Percentiles rank a stretch among this genome's conserved stretches.
Conservation (phyloP, 768 basidiomycete species). For the Termitomyces sp. region DNA sequence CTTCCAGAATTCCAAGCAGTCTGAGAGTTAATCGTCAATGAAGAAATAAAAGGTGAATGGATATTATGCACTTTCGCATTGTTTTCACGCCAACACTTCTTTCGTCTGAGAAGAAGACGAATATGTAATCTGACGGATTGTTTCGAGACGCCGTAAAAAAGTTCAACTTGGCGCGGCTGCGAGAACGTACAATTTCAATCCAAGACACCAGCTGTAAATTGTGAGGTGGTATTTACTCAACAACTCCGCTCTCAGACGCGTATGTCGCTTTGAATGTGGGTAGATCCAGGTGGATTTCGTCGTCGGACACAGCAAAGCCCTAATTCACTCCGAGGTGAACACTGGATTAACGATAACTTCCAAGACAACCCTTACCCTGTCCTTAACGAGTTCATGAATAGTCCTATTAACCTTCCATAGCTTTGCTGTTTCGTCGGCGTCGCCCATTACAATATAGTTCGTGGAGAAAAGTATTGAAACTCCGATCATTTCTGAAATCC, state of each 20-base stretch:
- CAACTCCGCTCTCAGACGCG: slow-evolving; percentile 66
- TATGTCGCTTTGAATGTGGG: slow-evolving; percentile 72
- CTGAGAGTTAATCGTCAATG: slow-evolving; percentile 36
- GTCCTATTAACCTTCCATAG: slow-evolving; percentile 97
- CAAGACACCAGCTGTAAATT: slow-evolving; percentile 19
- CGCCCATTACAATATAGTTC: slow-evolving; percentile 47
- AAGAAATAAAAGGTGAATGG: slow-evolving; percentile 2
- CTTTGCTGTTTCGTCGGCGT: slow-evolving; percentile 77
- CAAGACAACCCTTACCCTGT: slow-evolving; percentile 65
- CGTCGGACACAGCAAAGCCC: slow-evolving; percentile 93
- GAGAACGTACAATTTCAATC: slow-evolving; percentile 12
- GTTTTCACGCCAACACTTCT: slow-evolving; percentile 94
- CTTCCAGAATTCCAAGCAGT: slow-evolving; percentile 85
- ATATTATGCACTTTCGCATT: slow-evolving; percentile 82
- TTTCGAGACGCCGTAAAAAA: slow-evolving; percentile 79
- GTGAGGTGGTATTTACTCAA: slow-evolving; percentile 66
- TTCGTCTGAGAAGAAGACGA: slow-evolving; percentile 95
- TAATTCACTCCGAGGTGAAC: slow-evolving; percentile 34
- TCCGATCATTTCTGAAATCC: slow-evolving; percentile 35
- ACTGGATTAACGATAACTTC: slow-evolving; percentile 12
- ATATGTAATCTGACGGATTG: slow-evolving; percentile 78
- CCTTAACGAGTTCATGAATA: slow-evolving; percentile 93
- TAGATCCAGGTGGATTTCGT: slow-evolving; percentile 90
- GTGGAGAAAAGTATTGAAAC: slow-evolving; percentile 45
- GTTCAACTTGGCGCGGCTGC: slow-evolving; percentile 83